phyloP scores from a whole-genome alignment of 345 rosid genomes.

The Ricinus communis region DNA sequence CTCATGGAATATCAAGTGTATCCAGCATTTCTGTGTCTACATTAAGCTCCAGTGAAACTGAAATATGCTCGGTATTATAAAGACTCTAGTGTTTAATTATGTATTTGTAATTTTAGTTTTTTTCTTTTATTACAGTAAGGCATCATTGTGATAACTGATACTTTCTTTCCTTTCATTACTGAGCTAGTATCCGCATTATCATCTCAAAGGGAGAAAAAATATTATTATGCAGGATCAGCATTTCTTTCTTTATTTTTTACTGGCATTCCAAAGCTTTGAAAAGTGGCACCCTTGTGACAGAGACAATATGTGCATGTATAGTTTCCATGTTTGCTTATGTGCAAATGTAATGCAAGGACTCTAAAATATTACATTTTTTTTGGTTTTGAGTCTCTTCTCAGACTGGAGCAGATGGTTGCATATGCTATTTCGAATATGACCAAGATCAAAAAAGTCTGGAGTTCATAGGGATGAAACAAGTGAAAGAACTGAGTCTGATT shows the following conservation, averaged over 20 bases:
- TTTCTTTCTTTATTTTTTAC: neutral
- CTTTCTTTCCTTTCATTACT: neutral
- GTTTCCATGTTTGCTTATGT: neutral
- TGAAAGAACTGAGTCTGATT: constrained; percentile 84
- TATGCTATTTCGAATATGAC: constrained; percentile 79
- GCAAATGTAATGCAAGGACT: constrained; percentile 3
- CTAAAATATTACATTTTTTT: constrained; percentile 12
- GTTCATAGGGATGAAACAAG: constrained; percentile 88
- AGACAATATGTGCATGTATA: neutral
- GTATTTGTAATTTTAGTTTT: constrained; percentile 10
- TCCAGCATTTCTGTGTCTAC: constrained; percentile 64
- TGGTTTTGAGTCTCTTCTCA: constrained; percentile 34
- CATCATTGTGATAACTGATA: constrained; percentile 4
- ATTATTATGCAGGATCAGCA: neutral
- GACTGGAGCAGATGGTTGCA: constrained; percentile 98
- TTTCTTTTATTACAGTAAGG: constrained; percentile 1
- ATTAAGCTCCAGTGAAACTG: constrained; percentile 50
- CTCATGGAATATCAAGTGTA: constrained; percentile 91
- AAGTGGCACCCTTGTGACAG: neutral
- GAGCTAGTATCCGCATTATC: constrained; percentile 5
- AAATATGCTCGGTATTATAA: constrained; percentile 73
- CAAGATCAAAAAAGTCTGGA: constrained; percentile 53
- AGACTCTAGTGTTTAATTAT: neutral
- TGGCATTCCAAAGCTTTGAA: neutral
- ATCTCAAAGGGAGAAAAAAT: neutral